Percentiles rank a stretch among this genome's conserved stretches.
These are phyloP conservation scores for Turritis glabra DNA, from an alignment of 345 rosid species.

Conservation along the genomic window DNA sequence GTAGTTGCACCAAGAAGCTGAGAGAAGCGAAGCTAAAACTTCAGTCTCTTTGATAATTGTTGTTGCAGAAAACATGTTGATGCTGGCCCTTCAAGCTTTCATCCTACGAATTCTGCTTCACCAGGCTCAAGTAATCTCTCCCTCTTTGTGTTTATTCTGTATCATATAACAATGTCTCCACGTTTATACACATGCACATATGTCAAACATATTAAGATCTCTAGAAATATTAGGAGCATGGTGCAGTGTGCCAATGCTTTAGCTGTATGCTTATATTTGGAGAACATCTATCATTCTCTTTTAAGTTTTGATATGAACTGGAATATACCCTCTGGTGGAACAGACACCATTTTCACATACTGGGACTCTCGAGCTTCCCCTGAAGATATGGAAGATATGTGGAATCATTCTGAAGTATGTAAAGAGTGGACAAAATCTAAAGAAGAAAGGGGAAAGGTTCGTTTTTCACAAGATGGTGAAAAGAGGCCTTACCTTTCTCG, in stretches of 20 bases:
- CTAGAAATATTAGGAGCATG: conserved; percentile 11
- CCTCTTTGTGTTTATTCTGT: conserved; percentile 2
- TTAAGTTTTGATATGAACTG: conserved; percentile 12
- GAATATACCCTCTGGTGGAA: conserved; percentile 23
- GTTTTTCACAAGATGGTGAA: conserved; percentile 64
- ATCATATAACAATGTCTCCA: conserved; percentile 7
- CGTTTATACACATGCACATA: not conserved
- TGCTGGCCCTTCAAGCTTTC: conserved; percentile 47
- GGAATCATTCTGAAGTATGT: conserved; percentile 64
- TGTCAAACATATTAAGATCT: conserved; percentile 15
- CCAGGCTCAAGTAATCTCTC: conserved; percentile 45
- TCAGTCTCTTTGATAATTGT: conserved; percentile 14
- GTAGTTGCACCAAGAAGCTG: conserved; percentile 2
- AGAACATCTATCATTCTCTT: not conserved
- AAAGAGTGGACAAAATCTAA: conserved; percentile 82
- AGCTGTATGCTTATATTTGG: conserved; percentile 10
- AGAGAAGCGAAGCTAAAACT: conserved; percentile 16
- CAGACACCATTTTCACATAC: conserved; percentile 48
- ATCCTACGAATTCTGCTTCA: conserved; percentile 40
- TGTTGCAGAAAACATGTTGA: conserved; percentile 57
- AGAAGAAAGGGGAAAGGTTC: conserved; percentile 73
- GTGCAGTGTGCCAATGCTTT: conserved; percentile 13
- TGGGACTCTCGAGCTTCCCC: conserved; percentile 78
- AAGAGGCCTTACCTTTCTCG: conserved; percentile 73
- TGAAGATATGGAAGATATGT: conserved; percentile 89